A percentile compares a stretch with the other conserved stretches of the same genome.
Conservation (phyloP, 106 monocot genomes). For the Dioscorea alata region DNA sequence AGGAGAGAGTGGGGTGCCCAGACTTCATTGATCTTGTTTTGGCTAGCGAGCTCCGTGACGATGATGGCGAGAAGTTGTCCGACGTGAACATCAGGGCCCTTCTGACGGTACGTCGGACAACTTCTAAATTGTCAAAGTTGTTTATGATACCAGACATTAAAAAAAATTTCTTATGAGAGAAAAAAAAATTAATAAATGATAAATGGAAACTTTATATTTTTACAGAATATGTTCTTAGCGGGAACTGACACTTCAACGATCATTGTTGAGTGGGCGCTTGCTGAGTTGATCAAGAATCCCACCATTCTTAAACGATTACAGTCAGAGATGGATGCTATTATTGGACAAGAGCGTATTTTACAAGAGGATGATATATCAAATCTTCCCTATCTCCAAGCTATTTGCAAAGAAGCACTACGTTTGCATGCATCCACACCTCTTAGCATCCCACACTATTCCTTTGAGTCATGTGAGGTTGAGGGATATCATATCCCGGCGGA, state of each 20-base stretch:
- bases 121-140: too few species aligned
- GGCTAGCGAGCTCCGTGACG: constrained; percentile 7
- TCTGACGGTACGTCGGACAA: constrained; percentile 35
- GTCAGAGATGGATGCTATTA: constrained; percentile 2
- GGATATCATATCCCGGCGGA: constrained; percentile 25
- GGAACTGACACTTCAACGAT: constrained; percentile 4
- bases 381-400: constrained; percentile 24
- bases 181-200: too few species aligned
- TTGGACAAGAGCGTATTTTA: constrained; percentile 9
- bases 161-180: too few species aligned
- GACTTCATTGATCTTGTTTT: constrained; percentile 21
- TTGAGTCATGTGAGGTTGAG: constrained; percentile 10
- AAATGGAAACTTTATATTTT: constrained; percentile 5
- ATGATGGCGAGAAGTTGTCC: constrained; percentile 23
- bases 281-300: constrained; percentile 19
- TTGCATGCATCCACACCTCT: constrained; percentile 19
- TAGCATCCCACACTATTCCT: constrained; percentile 11
- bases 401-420: constrained; percentile 34
- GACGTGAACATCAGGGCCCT: constrained; percentile 40
- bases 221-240: too few species aligned
- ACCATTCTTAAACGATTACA: constrained; percentile 2
- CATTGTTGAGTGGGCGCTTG: constrained; percentile 19
- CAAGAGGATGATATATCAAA: constrained; percentile 28
- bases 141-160: too few species aligned
- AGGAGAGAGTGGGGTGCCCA: constrained; percentile 8